phyloP scores from a whole-genome alignment of 1,284 basidiomycete genomes.

The Kalmanozyma brasiliensis region DNA sequence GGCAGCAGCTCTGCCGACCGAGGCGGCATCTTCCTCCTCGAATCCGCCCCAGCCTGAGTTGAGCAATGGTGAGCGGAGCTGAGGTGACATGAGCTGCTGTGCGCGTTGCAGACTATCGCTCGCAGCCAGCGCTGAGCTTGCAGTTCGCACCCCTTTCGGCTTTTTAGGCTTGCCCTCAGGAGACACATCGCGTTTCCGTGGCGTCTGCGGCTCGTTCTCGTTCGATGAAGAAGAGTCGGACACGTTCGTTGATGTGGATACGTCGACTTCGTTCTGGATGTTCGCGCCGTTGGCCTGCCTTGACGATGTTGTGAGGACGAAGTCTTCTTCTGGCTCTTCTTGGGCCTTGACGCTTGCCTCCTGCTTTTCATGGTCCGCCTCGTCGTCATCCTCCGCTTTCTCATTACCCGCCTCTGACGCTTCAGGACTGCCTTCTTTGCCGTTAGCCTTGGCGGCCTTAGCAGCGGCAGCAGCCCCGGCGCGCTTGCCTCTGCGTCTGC shows the following conservation, averaged over 20 bases:
- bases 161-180: constrained; percentile 14
- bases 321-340: neutral
- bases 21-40: constrained; percentile 38
- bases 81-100: constrained; percentile 48
- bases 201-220: constrained; percentile 35
- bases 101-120: constrained; percentile 46
- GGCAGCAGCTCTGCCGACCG: constrained; percentile 37
- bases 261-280: constrained; percentile 5
- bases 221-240: constrained; percentile 38
- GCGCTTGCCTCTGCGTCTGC: constrained; percentile 63
- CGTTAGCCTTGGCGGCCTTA: constrained; percentile 73
- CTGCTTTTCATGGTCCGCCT: constrained; percentile 13
- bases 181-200: constrained; percentile 5
- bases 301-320: constrained; percentile 13
- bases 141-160: constrained; percentile 3
- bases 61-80: constrained; percentile 33
- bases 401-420: constrained; percentile 63
- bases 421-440: constrained; percentile 67
- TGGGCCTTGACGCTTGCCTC: no score
- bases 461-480: constrained; percentile 57
- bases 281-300: constrained; percentile 7
- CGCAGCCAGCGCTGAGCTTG: constrained; percentile 17
- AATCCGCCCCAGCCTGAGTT: constrained; percentile 40
- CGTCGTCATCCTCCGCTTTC: constrained; percentile 67
- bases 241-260: neutral